These are phyloP conservation scores for Naganishia onofrii DNA, from an alignment of 768 basidiomycete species.

Conservation along the genomic window DNA sequence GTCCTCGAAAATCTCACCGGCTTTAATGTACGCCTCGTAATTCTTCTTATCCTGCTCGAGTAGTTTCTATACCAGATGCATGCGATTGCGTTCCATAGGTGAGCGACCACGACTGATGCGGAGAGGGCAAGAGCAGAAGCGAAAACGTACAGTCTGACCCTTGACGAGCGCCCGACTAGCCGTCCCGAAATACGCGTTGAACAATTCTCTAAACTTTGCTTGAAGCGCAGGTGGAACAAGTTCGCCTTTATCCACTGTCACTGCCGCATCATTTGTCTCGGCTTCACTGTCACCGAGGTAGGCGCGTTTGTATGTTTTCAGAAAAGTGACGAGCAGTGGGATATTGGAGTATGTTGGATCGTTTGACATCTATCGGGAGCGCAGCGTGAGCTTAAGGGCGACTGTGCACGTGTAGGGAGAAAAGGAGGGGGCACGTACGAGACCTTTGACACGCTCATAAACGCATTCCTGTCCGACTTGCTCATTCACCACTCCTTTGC, in stretches of 20 bases:
- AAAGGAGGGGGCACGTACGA: conserved; percentile 59
- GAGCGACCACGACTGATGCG: too few relatives aligned
- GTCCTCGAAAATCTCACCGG: conserved; percentile 98
- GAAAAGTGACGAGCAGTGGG: conserved; percentile 83
- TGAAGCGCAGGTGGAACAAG: conserved; percentile 81
- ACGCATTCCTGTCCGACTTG: conserved; percentile 61
- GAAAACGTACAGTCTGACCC: conserved; percentile 74
- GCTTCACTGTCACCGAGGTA: conserved; percentile 66
- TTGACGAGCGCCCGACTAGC: conserved; percentile 87
- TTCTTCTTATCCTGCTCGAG: conserved; percentile 96
- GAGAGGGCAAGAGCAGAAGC: too few relatives aligned
- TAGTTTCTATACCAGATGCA: conserved; percentile 62
- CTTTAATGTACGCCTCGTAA: conserved; percentile 98
- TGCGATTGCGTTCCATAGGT: too few relatives aligned
- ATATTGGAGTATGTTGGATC: conserved; percentile 82
- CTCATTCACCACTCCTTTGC: conserved; percentile 60
- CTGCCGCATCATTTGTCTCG: too few relatives aligned
- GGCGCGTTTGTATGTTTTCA: conserved; percentile 84
- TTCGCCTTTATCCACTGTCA: too few relatives aligned
- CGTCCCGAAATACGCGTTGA: conserved; percentile 86
- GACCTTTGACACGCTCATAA: conserved; percentile 77
- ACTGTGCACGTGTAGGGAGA: background rate
- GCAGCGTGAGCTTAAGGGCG: too few relatives aligned
- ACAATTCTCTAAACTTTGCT: conserved; percentile 85
- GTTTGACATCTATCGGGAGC: conserved; percentile 68